Evolutionary conservation across 306 rosid genomes (phyloP), one percentile per base, ranked within the genome.

Genomic region (Calophaca sinica): DNA sequence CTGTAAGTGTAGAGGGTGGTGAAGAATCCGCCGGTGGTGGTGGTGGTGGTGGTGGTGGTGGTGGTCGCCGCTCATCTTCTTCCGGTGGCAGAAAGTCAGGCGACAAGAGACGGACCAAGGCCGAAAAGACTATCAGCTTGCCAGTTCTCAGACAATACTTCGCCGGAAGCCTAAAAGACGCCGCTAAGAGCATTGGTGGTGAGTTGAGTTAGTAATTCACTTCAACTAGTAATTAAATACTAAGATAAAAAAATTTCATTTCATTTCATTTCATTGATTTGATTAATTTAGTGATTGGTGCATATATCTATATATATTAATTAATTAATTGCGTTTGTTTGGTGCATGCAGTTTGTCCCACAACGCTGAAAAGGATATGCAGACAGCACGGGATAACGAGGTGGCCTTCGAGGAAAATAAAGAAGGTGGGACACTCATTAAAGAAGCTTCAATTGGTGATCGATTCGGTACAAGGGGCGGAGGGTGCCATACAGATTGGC

Each of bases 331-430:
- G 26, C n/a, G n/a, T n/a, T n/a, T n/a, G n/a, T n/a, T n/a, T n/a
- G n/a, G n/a, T n/a, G n/a, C 26, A 20, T 73, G 80, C 81, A 90
- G 93, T 88, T 20, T 87, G 93, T 61, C 87, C 90, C n/a, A 90
- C 93, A 11, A 87, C 96, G 38, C 81, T 87, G 76, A 91, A 87
- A 69, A 80, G 93, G 83, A 90, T 90, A 78, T 87, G 96, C 84
- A 87, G 88, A 73, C 91, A 88, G 72, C 90, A 88, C 61, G 93
- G 88, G 28, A 88, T 88, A 9, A 82, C 80, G 3, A 68, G 96
- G 68, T 87, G 92, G 89, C 92, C 91, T 9, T 87, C 96, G 5
- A 67, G 90, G 68, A 91, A 84, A 82, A 91, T 87, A 14, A 88
- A 89, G 83, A 91, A 84, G 54, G 92, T 89, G 1, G 88, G 90